Base-by-base conservation (phyloP, 768 basidiomycete species). In the Scleroderma bovista region DNA sequence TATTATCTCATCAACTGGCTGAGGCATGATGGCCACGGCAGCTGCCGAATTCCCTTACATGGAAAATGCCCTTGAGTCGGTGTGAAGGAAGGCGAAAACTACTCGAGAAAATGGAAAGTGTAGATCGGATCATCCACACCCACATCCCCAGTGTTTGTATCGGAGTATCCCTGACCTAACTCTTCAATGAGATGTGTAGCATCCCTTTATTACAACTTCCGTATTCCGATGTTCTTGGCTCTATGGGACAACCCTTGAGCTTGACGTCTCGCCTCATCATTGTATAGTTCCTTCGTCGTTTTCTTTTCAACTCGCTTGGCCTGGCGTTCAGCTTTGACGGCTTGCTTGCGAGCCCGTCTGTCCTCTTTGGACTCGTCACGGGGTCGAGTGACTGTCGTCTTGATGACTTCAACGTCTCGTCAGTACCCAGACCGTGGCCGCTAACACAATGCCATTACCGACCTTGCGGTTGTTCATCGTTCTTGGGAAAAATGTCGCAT, bases 361-460 rank as follows among this genome's bases (percentile, higher is more conserved):
- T 80, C 85, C 53, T 87, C 87, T 53, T 76, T 76, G 1, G 82
- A 77, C 67, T 99, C 96, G 52, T 83, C 75, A 48, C 85, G 84
- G 0, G 84, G 72, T 31, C 96, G 79, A 10, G 78, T 70, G 49
- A 90, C 64, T 1, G 88, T 89, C 49, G 74, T 53, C 43, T 71
- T 56, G 36, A 46, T 44, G 2, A 29, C 58, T 61, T 38, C 9
- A 23, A n/a, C 2, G 11, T 22, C 12, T 57, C 13, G 64, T 50
- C 4, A 52, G 45, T 15, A 19, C 15, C 4, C 22, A 17, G 3
- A 16, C 42, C 11, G 19, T 6, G 32, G 23, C 8, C 10, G 29
- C n/a, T 39, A 19, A 15, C 9, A 34, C 13, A 24, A 20, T 22
- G 2, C 26, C 48, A 58, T 22, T 59, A 73, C 73, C 59, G 58